phyloP scores from a whole-genome alignment of 306 rosid genomes.

The Trichosanthes cucumerina region DNA sequence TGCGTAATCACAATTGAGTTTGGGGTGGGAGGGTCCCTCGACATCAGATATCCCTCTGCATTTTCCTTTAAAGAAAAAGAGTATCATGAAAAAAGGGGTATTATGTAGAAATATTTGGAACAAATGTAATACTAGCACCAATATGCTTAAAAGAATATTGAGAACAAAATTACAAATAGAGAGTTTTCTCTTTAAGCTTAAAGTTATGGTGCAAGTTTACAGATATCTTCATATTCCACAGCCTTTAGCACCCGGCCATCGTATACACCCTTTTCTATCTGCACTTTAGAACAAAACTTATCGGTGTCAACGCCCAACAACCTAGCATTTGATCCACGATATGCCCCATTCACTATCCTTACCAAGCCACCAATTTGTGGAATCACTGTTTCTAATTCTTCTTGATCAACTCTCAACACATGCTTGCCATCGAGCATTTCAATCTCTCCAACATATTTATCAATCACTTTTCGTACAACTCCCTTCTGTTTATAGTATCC shows the following conservation, averaged over 20 bases:
- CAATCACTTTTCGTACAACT: constrained; percentile 61
- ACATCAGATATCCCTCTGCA: background rate
- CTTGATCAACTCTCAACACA: constrained; percentile 81
- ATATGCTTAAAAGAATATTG: background rate
- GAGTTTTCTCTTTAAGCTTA: background rate
- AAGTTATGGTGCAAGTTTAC: constrained; percentile 37
- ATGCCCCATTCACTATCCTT: constrained; percentile 85
- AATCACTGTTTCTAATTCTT: constrained; percentile 84
- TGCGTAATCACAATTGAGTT: background rate
- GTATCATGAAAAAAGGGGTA: background rate
- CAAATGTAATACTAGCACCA: background rate
- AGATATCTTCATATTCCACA: constrained; percentile 72
- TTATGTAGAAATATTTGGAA: background rate
- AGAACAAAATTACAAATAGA: background rate
- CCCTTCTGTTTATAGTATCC: constrained; percentile 90
- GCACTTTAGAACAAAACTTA: constrained; percentile 70
- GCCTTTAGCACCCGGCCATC: constrained; percentile 84
- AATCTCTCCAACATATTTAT: constrained; percentile 79
- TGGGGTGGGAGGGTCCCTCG: background rate
- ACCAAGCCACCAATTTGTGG: constrained; percentile 79
- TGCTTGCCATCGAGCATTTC: constrained; percentile 77
- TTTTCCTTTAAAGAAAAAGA: background rate
- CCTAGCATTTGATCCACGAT: constrained; percentile 63
- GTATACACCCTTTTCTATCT: constrained; percentile 80
- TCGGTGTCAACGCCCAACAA: constrained; percentile 57